Evolutionary conservation across 2,329 filamentous ascomycete species (phyloP).

Genomic region (Penicillium italicum): DNA sequence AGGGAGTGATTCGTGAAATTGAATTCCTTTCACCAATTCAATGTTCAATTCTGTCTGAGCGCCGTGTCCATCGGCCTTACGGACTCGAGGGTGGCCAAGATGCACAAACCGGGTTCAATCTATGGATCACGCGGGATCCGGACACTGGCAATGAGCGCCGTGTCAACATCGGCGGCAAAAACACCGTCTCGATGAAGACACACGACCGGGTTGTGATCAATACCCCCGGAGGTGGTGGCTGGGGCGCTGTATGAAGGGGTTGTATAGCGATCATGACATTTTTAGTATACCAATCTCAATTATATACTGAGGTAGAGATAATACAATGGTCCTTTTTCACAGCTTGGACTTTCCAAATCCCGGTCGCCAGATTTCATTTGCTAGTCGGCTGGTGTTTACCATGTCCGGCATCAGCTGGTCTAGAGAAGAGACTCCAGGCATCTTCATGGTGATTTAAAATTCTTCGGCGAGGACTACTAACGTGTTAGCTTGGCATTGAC

Average conservation of each 20-base stretch:
- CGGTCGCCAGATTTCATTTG: conserved; percentile 21
- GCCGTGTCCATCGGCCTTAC: conserved; percentile 73
- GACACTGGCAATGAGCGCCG: conserved; percentile 51
- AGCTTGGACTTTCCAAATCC: conserved; percentile 9
- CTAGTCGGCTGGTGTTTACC: conserved; percentile 17
- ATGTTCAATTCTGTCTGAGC: conserved; percentile 73
- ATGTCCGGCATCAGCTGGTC: conserved; percentile 15
- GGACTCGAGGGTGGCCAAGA: conserved; percentile 80
- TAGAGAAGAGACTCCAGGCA: conserved; percentile 18
- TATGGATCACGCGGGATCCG: conserved; percentile 76
- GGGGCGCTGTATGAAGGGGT: conserved; percentile 22
- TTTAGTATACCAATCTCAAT: not conserved
- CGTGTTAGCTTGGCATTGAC: not conserved
- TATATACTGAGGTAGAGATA: not conserved
- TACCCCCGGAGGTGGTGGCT: conserved; percentile 53
- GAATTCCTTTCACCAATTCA: conserved; percentile 79
- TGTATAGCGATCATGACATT: not conserved
- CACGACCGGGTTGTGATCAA: conserved; percentile 61
- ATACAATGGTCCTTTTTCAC: not conserved
- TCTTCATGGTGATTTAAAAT: conserved; percentile 21
- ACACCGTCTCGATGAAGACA: conserved; percentile 57
- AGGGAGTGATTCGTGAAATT: conserved; percentile 76
- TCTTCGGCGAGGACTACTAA: conserved; percentile 14
- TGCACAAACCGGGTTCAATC: conserved; percentile 73
- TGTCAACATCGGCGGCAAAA: conserved; percentile 61